Evolutionary conservation across 257 asterid genomes (phyloP).

Genomic region (Solanum chilense): DNA sequence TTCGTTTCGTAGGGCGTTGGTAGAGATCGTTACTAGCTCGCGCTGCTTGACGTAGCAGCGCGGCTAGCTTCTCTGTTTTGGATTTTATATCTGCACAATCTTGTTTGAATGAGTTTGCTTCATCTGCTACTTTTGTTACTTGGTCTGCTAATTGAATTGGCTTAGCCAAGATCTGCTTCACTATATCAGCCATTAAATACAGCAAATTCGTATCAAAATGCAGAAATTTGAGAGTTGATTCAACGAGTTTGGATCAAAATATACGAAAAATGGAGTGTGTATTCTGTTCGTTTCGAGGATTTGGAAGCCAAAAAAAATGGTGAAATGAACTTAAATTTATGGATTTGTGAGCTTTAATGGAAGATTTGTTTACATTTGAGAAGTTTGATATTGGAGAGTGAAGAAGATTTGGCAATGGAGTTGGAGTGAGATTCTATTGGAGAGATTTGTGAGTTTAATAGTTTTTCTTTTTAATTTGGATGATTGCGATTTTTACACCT

Average conservation of each 20-base stretch:
- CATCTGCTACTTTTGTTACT: conserved; percentile 48
- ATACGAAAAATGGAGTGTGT: background rate
- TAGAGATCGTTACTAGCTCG: conserved; percentile 67
- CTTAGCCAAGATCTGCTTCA: conserved; percentile 49
- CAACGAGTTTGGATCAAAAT: background rate
- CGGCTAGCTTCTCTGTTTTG: conserved; percentile 51
- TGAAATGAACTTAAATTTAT: background rate
- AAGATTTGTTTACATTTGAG: background rate
- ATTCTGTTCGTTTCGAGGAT: background rate
- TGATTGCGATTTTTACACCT: background rate
- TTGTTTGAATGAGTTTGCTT: conserved; percentile 49
- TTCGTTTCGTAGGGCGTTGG: conserved; percentile 66
- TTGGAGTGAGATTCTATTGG: background rate
- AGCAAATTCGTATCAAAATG: background rate
- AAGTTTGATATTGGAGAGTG: background rate
- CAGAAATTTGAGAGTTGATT: background rate
- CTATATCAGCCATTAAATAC: conserved; percentile 45
- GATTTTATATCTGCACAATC: conserved; percentile 55
- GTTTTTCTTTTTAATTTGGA: background rate
- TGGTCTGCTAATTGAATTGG: conserved; percentile 58
- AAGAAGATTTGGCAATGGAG: background rate
- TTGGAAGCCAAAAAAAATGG: background rate
- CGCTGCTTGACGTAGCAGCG: conserved; percentile 64
- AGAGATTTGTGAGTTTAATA: background rate
- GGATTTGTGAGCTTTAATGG: background rate